Conservation (phyloP, 2,329 filamentous ascomycete species). For the Penicillium sp. region DNA sequence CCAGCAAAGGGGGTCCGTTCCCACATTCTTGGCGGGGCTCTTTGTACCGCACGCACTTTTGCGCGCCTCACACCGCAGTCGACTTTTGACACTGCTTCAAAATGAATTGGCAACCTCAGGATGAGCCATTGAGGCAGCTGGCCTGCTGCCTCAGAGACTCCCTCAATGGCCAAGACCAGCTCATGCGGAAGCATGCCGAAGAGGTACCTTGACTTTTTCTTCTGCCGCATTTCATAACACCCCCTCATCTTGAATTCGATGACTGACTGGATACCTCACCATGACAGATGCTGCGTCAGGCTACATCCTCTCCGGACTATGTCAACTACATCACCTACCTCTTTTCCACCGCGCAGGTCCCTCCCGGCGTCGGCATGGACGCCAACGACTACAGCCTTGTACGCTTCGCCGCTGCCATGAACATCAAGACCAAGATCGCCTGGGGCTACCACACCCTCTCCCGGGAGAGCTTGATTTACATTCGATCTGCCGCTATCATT, state of each 20-base stretch:
- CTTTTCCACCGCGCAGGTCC: conserved; percentile 64
- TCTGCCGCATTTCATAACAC: conserved; percentile 6
- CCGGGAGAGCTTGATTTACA: conserved; percentile 65
- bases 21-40: conserved; percentile 27
- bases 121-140: conserved; percentile 83
- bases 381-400: conserved; percentile 64
- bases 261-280: conserved; percentile 13
- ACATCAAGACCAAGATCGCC: conserved; percentile 91
- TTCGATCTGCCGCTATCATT: conserved; percentile 72
- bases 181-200: conserved; percentile 83
- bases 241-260: background rate
- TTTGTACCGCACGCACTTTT: conserved; percentile 25
- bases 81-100: conserved; percentile 14
- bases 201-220: conserved; percentile 54
- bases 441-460: conserved; percentile 69
- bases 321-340: conserved; percentile 96
- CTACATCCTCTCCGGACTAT: conserved; percentile 82
- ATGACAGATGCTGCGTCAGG: conserved; percentile 81
- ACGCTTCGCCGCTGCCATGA: conserved; percentile 81
- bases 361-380: conserved; percentile 55
- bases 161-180: conserved; percentile 73
- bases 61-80: conserved; percentile 18
- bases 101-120: conserved; percentile 91
- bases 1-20: conserved; percentile 18
- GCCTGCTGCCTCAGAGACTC: conserved; percentile 87